Evolutionary conservation across 345 rosid genomes (phyloP).

Genomic region (Noccaea bulbosa): DNA sequence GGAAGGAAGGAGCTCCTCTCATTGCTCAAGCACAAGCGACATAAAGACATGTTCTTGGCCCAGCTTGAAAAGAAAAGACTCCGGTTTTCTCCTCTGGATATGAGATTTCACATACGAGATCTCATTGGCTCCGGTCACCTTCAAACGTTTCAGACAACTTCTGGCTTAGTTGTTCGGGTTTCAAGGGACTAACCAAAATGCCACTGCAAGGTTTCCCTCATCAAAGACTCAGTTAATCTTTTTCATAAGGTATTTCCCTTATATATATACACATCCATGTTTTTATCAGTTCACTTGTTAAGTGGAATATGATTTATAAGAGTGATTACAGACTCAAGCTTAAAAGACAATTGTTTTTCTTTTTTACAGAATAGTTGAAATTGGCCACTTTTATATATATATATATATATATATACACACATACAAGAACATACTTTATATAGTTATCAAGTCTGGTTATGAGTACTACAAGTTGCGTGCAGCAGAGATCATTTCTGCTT

Average conservation of each 20-base stretch:
- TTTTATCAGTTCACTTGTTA: slow-evolving; percentile 8
- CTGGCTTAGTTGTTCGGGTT: slow-evolving; percentile 66
- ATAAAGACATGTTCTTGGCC: slow-evolving; percentile 92
- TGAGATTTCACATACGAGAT: slow-evolving; percentile 95
- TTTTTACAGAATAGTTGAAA: slow-evolving; percentile 9
- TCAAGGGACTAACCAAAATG: slow-evolving; percentile 54
- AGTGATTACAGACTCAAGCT: slow-evolving; percentile 6
- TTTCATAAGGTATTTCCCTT: neutral
- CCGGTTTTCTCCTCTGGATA: slow-evolving; percentile 75
- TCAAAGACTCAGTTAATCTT: neutral
- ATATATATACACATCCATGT: slow-evolving; percentile 2
- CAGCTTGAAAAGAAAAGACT: slow-evolving; percentile 83
- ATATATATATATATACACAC: neutral
- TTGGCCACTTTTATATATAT: neutral
- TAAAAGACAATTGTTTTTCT: slow-evolving; percentile 1
- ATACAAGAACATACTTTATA: neutral
- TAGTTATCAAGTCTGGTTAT: slow-evolving; percentile 14
- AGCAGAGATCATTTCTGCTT: slow-evolving; percentile 56
- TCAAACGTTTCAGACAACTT: slow-evolving; percentile 58
- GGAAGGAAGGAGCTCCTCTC: slow-evolving; percentile 95
- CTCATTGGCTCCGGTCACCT: slow-evolving; percentile 92
- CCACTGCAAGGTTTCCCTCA: neutral
- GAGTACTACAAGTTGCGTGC: slow-evolving; percentile 46
- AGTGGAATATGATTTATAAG: neutral
- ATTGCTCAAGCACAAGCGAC: slow-evolving; percentile 69